Percentiles rank a stretch among this genome's conserved stretches.
Conservation (phyloP, 2,329 filamentous ascomycete species). For the Aspergillus niger region DNA sequence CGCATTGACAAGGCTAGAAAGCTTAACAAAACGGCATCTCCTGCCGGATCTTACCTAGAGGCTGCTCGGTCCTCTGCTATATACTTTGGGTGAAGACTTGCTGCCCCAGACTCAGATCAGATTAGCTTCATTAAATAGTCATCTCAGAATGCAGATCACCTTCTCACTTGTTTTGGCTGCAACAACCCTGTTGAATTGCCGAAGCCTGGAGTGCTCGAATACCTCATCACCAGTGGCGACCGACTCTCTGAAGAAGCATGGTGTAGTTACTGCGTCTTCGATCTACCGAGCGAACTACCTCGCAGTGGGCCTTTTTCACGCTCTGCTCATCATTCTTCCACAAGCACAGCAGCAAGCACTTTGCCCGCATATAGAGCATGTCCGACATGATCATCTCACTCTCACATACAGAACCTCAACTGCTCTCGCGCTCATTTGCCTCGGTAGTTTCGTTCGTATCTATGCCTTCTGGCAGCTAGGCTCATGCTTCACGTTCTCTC, state of each 20-base stretch:
- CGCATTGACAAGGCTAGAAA: no score
- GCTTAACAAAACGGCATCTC: no score
- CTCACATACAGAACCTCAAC: background rate
- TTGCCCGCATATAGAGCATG: background rate
- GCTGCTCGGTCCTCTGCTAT: no score
- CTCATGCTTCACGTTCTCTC: constrained; percentile 4
- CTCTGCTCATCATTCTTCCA: background rate
- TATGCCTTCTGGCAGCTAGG: background rate
- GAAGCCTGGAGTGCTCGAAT: background rate
- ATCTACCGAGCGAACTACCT: background rate
- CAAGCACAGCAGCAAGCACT: background rate
- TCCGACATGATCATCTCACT: background rate
- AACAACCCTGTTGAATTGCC: background rate
- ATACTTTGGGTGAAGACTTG: no score
- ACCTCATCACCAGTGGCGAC: background rate
- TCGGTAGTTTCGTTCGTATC: background rate
- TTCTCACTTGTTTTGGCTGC: background rate
- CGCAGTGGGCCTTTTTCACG: background rate
- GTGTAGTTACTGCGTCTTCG: background rate
- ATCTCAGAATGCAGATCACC: background rate
- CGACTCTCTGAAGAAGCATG: background rate
- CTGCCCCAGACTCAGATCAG: no score
- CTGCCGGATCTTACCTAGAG: no score
- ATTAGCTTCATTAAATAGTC: no score
- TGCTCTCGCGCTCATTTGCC: background rate